Conservation (phyloP, 139 green algal species). For the Nannochloris sp. region DNA sequence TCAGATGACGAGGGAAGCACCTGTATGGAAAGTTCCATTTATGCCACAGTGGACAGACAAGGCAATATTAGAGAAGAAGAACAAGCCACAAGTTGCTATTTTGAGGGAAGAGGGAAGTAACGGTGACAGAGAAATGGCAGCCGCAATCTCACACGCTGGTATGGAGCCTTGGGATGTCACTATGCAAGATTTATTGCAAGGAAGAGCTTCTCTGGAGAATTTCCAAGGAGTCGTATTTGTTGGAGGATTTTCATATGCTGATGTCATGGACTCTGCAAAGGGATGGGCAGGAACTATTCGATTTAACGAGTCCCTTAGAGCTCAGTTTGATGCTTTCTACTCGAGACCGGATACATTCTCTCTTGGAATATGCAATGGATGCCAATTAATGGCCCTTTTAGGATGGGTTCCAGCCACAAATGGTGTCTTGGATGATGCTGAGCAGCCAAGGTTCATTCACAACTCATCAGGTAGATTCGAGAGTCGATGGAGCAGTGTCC, state of each 20-base stretch:
- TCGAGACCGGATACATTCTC: constrained; percentile 79
- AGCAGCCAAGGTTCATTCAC: constrained; percentile 95
- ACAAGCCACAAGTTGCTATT: constrained; percentile 68
- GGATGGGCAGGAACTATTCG: constrained; percentile 93
- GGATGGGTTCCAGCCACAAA: constrained; percentile 82
- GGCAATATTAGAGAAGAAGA: constrained; percentile 5
- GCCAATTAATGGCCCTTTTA: constrained; percentile 98
- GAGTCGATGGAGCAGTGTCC: constrained; percentile 66
- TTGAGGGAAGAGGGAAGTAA: constrained; percentile 96
- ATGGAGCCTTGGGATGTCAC: constrained; percentile 96
- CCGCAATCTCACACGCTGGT: constrained; percentile 69
- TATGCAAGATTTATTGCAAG: constrained; percentile 89
- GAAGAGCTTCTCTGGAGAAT: constrained; percentile 56
- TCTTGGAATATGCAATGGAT: constrained; percentile 97
- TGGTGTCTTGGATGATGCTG: constrained; percentile 48
- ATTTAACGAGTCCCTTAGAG: constrained; percentile 73
- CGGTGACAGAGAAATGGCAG: constrained; percentile 95
- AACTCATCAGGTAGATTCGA: constrained; percentile 85
- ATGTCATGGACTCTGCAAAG: constrained; percentile 95
- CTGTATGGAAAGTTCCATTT: constrained; percentile 77
- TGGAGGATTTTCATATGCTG: constrained; percentile 66
- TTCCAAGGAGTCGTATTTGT: constrained; percentile 67
- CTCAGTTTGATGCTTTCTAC: constrained; percentile 80
- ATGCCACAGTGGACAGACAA: constrained; percentile 59
- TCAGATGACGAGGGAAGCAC: constrained; percentile 41